These are phyloP conservation scores for Solanum arcanum DNA, from an alignment of 257 asterid species.

Conservation along the genomic window DNA sequence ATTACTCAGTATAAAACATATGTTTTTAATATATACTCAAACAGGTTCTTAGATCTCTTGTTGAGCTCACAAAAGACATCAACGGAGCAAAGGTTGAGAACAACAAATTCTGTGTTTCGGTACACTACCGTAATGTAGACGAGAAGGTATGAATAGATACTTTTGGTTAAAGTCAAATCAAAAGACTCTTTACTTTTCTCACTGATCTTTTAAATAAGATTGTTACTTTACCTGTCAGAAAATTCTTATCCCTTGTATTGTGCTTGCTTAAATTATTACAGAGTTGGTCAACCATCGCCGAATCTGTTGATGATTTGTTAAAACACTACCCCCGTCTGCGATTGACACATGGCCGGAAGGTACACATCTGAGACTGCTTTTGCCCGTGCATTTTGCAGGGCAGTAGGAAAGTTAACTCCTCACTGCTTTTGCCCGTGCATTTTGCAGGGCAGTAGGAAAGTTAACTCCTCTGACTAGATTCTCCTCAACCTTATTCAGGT, in stretches of 20 bases:
- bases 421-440: background rate
- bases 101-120: constrained; percentile 91
- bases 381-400: background rate
- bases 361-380: constrained; percentile 8
- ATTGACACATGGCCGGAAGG: constrained; percentile 97
- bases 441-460: background rate
- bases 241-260: background rate
- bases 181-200: background rate
- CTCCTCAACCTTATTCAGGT: constrained; percentile 30
- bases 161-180: background rate
- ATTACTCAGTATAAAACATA: background rate
- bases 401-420: background rate
- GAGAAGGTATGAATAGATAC: constrained; percentile 46
- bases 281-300: constrained; percentile 65
- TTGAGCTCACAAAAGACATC: constrained; percentile 58
- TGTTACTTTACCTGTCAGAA: background rate
- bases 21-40: constrained; percentile 5
- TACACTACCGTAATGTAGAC: constrained; percentile 90
- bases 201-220: background rate
- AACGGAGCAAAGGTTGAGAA: constrained; percentile 73
- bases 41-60: constrained; percentile 59
- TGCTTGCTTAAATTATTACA: constrained; percentile 15
- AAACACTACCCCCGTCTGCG: constrained; percentile 69
- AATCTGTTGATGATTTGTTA: constrained; percentile 45
- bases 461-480: background rate